Evolutionary conservation across 2,329 filamentous ascomycete genomes (phyloP).

Genomic region (Colletotrichum coccodes): DNA sequence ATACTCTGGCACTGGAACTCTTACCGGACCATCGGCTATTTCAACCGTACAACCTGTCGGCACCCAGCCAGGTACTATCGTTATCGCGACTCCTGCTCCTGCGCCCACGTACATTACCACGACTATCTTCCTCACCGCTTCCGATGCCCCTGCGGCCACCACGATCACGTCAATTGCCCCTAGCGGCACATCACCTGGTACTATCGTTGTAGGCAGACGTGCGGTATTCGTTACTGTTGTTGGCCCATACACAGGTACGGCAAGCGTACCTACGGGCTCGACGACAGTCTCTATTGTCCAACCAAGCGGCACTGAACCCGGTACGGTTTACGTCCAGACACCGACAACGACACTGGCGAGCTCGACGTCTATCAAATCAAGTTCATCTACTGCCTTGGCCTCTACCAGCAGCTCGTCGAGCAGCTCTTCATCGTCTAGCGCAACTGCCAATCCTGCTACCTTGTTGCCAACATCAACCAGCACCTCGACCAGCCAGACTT

Average conservation of each 20-base stretch:
- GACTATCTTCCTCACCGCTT: slow-evolving; percentile 16
- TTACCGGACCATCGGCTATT: slow-evolving; percentile 6
- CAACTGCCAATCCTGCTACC: background rate
- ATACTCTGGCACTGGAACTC: slow-evolving; percentile 1
- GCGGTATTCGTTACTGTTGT: slow-evolving; percentile 14
- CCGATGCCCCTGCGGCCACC: background rate
- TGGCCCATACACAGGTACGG: slow-evolving; percentile 4
- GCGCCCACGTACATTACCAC: slow-evolving; percentile 1
- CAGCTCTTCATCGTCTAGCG: background rate
- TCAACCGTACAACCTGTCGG: slow-evolving; percentile 15
- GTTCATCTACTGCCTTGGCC: background rate
- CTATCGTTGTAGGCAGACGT: slow-evolving; percentile 1
- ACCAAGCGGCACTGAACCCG: slow-evolving; percentile 1
- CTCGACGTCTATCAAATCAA: background rate
- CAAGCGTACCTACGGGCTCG: background rate
- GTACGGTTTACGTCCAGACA: slow-evolving; percentile 20
- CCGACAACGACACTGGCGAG: background rate
- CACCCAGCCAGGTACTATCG: slow-evolving; percentile 15
- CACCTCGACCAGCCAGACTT: background rate
- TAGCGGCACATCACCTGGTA: slow-evolving; percentile 3
- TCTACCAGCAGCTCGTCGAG: background rate
- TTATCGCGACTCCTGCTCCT: slow-evolving; percentile 1
- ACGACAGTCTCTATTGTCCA: slow-evolving; percentile 20
- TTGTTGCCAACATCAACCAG: background rate
- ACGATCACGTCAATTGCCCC: slow-evolving; percentile 10